These are phyloP conservation scores for Gymnopilus junonius DNA, from an alignment of 768 basidiomycete genomes.

Conservation along the genomic window DNA sequence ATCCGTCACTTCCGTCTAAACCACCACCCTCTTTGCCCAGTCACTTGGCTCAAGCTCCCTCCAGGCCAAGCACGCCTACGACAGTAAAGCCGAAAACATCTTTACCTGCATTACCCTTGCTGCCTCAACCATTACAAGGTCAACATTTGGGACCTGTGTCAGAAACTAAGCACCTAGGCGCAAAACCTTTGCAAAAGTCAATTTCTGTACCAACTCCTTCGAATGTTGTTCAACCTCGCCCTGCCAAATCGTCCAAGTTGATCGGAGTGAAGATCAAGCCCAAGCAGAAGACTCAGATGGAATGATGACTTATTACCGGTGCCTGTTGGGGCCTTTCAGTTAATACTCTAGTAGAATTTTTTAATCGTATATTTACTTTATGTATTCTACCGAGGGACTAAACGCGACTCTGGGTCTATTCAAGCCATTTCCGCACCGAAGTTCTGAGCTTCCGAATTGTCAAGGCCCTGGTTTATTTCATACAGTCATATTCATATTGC, in stretches of 20 bases:
- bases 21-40: constrained; percentile 37
- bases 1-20: constrained; percentile 49
- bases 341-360: background rate
- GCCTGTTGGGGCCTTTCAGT: background rate
- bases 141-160: background rate
- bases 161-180: background rate
- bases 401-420: too few species aligned
- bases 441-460: background rate
- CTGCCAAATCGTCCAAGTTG: constrained; percentile 29
- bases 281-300: constrained; percentile 26
- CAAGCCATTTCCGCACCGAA: too few species aligned
- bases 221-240: constrained; percentile 3
- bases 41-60: constrained; percentile 9
- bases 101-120: constrained; percentile 30
- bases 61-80: constrained; percentile 7
- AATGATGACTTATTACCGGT: background rate
- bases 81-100: constrained; percentile 21
- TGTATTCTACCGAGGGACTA: too few species aligned
- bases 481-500: background rate
- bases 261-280: constrained; percentile 48
- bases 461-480: background rate
- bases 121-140: background rate
- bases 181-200: background rate
- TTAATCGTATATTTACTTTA: background rate
- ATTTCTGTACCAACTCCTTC: background rate